These are phyloP conservation scores for Schizonepeta tenuifolia DNA, from an alignment of 257 asterid genomes.

Conservation along the genomic window DNA sequence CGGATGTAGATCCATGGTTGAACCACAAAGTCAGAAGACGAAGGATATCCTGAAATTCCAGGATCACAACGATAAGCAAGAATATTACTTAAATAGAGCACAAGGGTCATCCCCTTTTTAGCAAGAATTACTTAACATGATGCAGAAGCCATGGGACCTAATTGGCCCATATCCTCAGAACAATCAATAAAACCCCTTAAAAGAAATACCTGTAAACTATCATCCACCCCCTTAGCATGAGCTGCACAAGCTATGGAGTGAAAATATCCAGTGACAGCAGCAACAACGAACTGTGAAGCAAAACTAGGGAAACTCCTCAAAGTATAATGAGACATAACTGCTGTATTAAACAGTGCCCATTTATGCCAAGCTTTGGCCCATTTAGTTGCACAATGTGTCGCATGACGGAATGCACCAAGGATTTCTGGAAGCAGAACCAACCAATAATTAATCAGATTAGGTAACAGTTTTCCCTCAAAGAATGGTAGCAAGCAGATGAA, in stretches of 20 bases:
- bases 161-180: conserved; percentile 12
- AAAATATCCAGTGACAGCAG: conserved; percentile 97
- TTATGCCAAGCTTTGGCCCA: conserved; percentile 99
- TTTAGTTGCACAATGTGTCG: conserved; percentile 83
- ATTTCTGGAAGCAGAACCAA: conserved; percentile 62
- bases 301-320: conserved; percentile 65
- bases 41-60: conserved; percentile 80
- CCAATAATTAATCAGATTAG: conserved; percentile 36
- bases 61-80: conserved; percentile 30
- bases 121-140: conserved; percentile 17
- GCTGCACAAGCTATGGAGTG: conserved; percentile 99
- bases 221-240: conserved; percentile 98
- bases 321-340: conserved; percentile 97
- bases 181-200: conserved; percentile 9
- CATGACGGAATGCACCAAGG: conserved; percentile 79
- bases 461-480: conserved; percentile 27
- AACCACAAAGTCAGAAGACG: conserved; percentile 99
- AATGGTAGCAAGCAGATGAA: conserved; percentile 20
- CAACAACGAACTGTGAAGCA: conserved; percentile 88
- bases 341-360: conserved; percentile 98
- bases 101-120: conserved; percentile 5
- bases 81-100: conserved; percentile 14
- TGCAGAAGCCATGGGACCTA: conserved; percentile 6
- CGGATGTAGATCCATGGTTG: conserved; percentile 98
- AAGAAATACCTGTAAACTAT: conserved; percentile 81